Evolutionary conservation across 2,329 filamentous ascomycete species (phyloP).

Genomic region (Phialophora tarda): DNA sequence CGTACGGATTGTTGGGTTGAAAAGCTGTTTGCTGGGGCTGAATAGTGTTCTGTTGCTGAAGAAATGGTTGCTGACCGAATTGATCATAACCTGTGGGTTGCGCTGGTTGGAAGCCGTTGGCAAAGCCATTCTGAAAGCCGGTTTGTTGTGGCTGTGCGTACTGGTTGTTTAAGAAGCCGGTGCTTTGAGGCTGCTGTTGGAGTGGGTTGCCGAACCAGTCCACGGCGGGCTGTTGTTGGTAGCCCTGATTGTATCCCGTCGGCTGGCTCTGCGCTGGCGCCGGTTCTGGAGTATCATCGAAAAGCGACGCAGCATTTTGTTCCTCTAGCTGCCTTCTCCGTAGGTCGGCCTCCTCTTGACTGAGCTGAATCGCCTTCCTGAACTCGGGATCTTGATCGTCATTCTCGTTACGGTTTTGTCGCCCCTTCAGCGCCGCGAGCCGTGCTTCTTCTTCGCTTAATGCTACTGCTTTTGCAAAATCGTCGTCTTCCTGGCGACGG

Average conservation of each 20-base stretch:
- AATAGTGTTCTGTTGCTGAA: slow-evolving; percentile 58
- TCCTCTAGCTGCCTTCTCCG: slow-evolving; percentile 86
- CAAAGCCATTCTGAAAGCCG: slow-evolving; percentile 72
- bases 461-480: slow-evolving; percentile 76
- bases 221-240: slow-evolving; percentile 93
- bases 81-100: slow-evolving; percentile 49
- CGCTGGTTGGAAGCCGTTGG: slow-evolving; percentile 74
- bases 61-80: slow-evolving; percentile 50
- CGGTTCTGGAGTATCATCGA: slow-evolving; percentile 74
- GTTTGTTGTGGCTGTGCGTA: slow-evolving; percentile 71
- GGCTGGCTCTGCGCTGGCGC: slow-evolving; percentile 73
- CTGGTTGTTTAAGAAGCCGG: slow-evolving; percentile 70
- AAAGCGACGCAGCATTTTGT: slow-evolving; percentile 82
- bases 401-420: slow-evolving; percentile 44
- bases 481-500: slow-evolving; percentile 70
- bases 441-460: slow-evolving; percentile 95
- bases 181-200: slow-evolving; percentile 73
- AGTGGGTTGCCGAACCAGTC: slow-evolving; percentile 98
- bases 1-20: slow-evolving; percentile 65
- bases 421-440: slow-evolving; percentile 75
- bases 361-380: slow-evolving; percentile 92
- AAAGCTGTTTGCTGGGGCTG: slow-evolving; percentile 67
- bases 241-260: slow-evolving; percentile 94
- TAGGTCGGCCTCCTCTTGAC: slow-evolving; percentile 86
- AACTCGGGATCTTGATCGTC: slow-evolving; percentile 88